phyloP scores from a whole-genome alignment of 2,329 filamentous ascomycete genomes.

The Trematosphaeria pertusa region DNA sequence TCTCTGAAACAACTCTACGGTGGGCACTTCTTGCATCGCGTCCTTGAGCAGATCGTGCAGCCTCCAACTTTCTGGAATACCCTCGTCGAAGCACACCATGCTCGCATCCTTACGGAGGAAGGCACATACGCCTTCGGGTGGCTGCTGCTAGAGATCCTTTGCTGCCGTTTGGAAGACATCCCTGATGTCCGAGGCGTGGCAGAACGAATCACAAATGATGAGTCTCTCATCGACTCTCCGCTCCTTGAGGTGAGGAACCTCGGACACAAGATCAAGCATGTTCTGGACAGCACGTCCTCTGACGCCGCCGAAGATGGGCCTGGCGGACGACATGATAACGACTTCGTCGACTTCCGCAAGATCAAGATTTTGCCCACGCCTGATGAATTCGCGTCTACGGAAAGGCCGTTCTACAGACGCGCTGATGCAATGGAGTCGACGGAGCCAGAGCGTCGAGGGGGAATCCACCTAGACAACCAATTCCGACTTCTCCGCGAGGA shows the following conservation, averaged over 20 bases:
- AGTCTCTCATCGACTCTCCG: constrained; percentile 35
- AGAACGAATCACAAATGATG: constrained; percentile 24
- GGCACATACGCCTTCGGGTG: constrained; percentile 45
- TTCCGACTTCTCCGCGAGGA: constrained; percentile 76
- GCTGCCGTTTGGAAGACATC: constrained; percentile 34
- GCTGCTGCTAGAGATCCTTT: constrained; percentile 57
- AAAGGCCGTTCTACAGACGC: constrained; percentile 61
- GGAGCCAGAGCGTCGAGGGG: constrained; percentile 47
- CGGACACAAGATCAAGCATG: constrained; percentile 60
- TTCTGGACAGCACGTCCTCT: constrained; percentile 57
- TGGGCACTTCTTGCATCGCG: constrained; percentile 57
- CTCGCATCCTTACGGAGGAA: constrained; percentile 27
- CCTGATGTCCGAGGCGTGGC: constrained; percentile 36
- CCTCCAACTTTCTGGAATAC: constrained; percentile 64
- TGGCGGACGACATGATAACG: constrained; percentile 78
- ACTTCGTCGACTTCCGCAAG: constrained; percentile 66
- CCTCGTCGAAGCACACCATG: constrained; percentile 45
- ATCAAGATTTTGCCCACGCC: constrained; percentile 71
- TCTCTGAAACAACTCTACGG: constrained; percentile 57
- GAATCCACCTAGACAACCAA: constrained; percentile 70
- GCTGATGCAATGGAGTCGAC: constrained; percentile 58
- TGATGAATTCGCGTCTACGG: constrained; percentile 66
- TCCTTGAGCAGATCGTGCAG: constrained; percentile 57
- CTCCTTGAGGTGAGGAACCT: constrained; percentile 62
- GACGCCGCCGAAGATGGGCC: constrained; percentile 50